Percentiles rank a stretch among this genome's conserved stretches.
Conservation (phyloP, 768 basidiomycete species). For the Fibroporia radiculosa region DNA sequence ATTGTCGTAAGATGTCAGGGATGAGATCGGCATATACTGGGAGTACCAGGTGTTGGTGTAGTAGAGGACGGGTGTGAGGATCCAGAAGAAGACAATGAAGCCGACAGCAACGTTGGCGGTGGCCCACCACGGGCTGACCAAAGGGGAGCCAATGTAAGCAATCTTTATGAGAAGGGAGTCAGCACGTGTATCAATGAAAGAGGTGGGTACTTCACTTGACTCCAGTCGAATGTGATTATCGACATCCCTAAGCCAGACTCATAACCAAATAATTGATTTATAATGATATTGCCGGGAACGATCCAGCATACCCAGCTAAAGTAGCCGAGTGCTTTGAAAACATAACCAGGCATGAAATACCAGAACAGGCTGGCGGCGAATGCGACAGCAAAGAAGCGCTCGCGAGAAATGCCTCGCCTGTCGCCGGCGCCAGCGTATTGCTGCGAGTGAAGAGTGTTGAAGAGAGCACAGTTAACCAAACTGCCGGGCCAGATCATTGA, state of each 20-base stretch:
- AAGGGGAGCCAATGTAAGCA: constrained; percentile 61
- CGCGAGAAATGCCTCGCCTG: constrained; percentile 42
- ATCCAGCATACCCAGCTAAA: constrained; percentile 59
- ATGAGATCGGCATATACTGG: constrained; percentile 53
- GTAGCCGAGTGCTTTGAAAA: constrained; percentile 43
- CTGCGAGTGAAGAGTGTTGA: constrained; percentile 35
- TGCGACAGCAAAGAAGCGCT: constrained; percentile 41
- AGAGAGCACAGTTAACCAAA: constrained; percentile 35
- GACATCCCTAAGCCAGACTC: constrained; percentile 42
- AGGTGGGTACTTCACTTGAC: constrained; percentile 21
- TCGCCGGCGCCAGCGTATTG: constrained; percentile 34
- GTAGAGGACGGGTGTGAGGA: constrained; percentile 56
- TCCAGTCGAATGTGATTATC: constrained; percentile 77
- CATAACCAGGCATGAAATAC: constrained; percentile 67
- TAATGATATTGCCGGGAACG: constrained; percentile 53
- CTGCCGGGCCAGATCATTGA: constrained; percentile 42
- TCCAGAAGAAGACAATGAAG: constrained; percentile 64
- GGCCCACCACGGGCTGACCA: constrained; percentile 80
- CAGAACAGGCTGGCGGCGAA: constrained; percentile 30
- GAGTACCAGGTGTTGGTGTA: constrained; percentile 65
- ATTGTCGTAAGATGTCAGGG: constrained; percentile 34
- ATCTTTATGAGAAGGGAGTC: constrained; percentile 31
- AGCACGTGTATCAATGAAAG: background rate
- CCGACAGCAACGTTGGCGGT: constrained; percentile 60
- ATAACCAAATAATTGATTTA: constrained; percentile 75